A percentile compares a stretch with the other conserved stretches of the same genome.
These are phyloP conservation scores for Tanacetum coccineum DNA, from an alignment of 129 eudicot species.

Conservation along the genomic window DNA sequence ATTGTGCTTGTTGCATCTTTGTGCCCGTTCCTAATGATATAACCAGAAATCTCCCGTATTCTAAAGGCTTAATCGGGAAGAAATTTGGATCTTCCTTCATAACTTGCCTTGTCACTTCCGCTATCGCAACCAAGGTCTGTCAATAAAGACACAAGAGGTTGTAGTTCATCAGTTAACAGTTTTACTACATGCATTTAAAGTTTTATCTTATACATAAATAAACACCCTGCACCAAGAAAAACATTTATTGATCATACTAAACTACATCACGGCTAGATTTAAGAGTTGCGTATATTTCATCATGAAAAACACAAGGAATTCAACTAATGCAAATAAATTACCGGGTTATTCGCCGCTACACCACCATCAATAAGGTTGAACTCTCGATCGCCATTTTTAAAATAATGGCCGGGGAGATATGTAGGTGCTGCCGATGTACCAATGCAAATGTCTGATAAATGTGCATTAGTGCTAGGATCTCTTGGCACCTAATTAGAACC, in stretches of 20 bases:
- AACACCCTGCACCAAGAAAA: neutral
- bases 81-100: slow-evolving; percentile 26
- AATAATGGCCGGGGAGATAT: slow-evolving; percentile 24
- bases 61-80: slow-evolving; percentile 16
- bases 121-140: slow-evolving; percentile 45
- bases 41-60: slow-evolving; percentile 34
- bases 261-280: too few species aligned
- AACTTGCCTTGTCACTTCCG: slow-evolving; percentile 36
- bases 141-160: neutral
- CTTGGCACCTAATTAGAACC: too few species aligned
- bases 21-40: slow-evolving; percentile 49
- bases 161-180: neutral
- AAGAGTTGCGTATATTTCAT: too few species aligned
- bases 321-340: neutral
- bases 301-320: neutral
- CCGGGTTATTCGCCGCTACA: slow-evolving; percentile 32
- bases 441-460: slow-evolving; percentile 25
- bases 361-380: slow-evolving; percentile 38
- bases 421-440: slow-evolving; percentile 35
- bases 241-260: too few species aligned
- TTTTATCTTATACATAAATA: neutral
- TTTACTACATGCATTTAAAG: neutral
- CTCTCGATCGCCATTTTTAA: slow-evolving; percentile 20
- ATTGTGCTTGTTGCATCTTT: slow-evolving; percentile 24
- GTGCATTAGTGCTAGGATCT: slow-evolving; percentile 14